Base-by-base conservation (phyloP, 2,329 filamentous ascomycete genomes). In the Fonsecaea erecta region DNA sequence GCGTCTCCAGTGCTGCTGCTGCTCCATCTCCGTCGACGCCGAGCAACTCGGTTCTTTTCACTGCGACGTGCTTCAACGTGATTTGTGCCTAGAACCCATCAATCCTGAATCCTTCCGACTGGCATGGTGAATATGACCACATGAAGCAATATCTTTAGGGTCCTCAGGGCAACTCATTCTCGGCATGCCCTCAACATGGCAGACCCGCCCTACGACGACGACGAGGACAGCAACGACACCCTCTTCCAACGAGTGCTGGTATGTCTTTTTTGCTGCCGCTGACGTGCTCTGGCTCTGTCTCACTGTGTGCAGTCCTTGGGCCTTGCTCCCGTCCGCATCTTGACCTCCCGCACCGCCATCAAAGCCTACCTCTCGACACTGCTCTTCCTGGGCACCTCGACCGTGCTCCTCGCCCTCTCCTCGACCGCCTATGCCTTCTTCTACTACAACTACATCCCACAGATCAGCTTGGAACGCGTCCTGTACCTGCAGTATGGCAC, bases 371-470 rank as follows among this genome's bases (percentile, higher is more conserved):
- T 91, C 54, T 85, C 85, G 64, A 86, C 82, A 14, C 68, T 83
- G 14, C 80, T 89, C 26, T 79, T 87, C 68, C 74, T 84, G 52
- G 69, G 78, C 57, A 81, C 86, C 24, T 83, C 84, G 2, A 70
- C 83, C 16, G 69, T 84, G 46, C 82, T 91, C 57, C 77, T 90
- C 51, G 81, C 79, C 40, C 75, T 87, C 21, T 87, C 89, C 5
- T 77, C 83, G 6, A 73, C 85, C 43, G 86, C 87, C 35, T 91
- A 91, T 74, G 80, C 81, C 37, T 77, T 88, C 18, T 91, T 92
- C 78, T 91, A 91, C 79, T 83, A 84, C 76, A 84, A 83, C 67
- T 90, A 88, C 77, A 85, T 92, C 24, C 89, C 89, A 0, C 83
- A 86, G 59, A 85, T 88, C 69, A 85, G 86, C 61, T 82, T 90